Evolutionary conservation across 2,329 filamentous ascomycete genomes (phyloP), one percentile per base, ranked within the genome.

Genomic region (Beauveria bassiana): DNA sequence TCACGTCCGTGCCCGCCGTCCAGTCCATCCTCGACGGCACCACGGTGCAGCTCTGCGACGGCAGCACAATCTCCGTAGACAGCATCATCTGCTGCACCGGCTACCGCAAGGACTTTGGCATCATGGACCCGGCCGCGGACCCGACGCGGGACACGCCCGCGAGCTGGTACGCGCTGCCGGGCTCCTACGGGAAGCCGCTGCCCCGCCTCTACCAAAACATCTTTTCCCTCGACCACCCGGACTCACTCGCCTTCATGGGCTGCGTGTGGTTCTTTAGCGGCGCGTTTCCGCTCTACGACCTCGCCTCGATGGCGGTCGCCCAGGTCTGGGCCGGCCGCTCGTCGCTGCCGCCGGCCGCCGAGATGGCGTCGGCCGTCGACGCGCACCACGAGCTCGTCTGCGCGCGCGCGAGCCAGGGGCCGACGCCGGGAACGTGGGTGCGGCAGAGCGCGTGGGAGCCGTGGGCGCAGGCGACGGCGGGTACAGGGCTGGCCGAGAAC

Each of bases 201-300:
- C 69, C 73, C 5, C 65, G 72, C 0, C 68, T 80, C 1, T 80
- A 76, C 57, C 73, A 74, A 47, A 78, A 79, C 64, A 65, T 80
- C 3, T 78, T 81, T 63, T 77, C 78, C 1, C 70, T 77, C 0
- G 67, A 72, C 28, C 67, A 75, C 34, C 75, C 78, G 2, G 70
- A 78, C 9, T 78, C 75, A 7, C 70, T 81, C 6, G 80, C 77
- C 0, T 74, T 79, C 50, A 67, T 78, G 62, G 74, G 75, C 62
- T 72, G 72, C 55, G 67, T 71, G 5, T 70, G 71, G 8, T 71
- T 74, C 42, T 67, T 71, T 61, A 68, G 74, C 45, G 69, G 71
- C 56, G 73, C 70, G 59, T 75, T 64, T 20, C 70, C 71, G 14
- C 67, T 77, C 9, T 71, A 74, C 52, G 79, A 81, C 62, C 68